Base-by-base conservation (phyloP, 495 filamentous ascomycete genomes). In the Lepraria neglecta region DNA sequence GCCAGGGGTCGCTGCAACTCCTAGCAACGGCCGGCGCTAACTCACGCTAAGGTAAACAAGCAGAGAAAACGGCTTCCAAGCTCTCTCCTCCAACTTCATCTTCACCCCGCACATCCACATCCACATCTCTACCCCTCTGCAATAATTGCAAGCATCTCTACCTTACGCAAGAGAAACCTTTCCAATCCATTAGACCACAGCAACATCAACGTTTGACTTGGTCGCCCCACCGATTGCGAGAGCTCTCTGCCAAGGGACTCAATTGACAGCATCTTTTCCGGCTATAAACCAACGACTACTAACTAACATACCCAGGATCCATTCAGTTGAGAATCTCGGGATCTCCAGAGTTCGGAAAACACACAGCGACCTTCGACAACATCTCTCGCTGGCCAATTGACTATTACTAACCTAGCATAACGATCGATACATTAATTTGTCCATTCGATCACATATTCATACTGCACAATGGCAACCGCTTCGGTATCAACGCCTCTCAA, bases 401-500 rank as follows among this genome's bases (percentile, higher is more conserved):
- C 45, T 33, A 61, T 47, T 57, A 71, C 69, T 71, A 70, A 71
- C 64, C 58, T 53, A 63, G 67, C 42, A 58, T 48, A 68, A 33
- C 68, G 72, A 77, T 76, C 75, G 72, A 82, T 75, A 78, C 71
- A 73, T 75, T 76, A 61, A 70, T 6, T 78, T 80, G 74, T 73
- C 70, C 66, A 65, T 65, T 74, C 68, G 67, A 71, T 71, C 68
- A 68, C 53, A 68, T 65, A 64, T 61, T 61, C 24, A 72, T 72
- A 73, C 65, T 70, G 60, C 74, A 81, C 66, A 69, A 98, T 97
- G 94, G 91, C 94, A 73, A 88, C 89, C 70, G 82, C 85, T 74
- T 81, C 87, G 68, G 87, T 97, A 71, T 88, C 89, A 59, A 98
- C 94, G 60, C 94, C 94, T 45, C 78, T 92, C 71, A 96, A 95